A percentile compares a stretch with the other conserved stretches of the same genome.
phyloP scores from a whole-genome alignment of 306 rosid species.

The Astragalus glycyphyllos region DNA sequence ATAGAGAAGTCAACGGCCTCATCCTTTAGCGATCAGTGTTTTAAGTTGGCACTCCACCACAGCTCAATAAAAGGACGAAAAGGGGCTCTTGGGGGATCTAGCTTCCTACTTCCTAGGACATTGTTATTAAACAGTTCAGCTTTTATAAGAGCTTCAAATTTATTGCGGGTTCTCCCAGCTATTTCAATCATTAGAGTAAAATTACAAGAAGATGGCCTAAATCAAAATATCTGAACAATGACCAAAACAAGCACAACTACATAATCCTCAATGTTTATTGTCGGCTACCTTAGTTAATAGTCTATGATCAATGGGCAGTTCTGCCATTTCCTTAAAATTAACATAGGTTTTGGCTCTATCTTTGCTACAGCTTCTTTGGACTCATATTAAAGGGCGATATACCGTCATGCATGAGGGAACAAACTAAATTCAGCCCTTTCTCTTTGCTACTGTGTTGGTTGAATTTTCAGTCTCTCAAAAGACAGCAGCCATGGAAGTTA shows the following conservation, averaged over 20 bases:
- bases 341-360: constrained; percentile 57
- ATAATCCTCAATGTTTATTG: constrained; percentile 21
- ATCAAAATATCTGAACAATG: background rate
- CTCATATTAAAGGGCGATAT: constrained; percentile 49
- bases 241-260: constrained; percentile 28
- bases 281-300: constrained; percentile 34
- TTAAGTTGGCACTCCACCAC: constrained; percentile 50
- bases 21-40: constrained; percentile 40
- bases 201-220: constrained; percentile 8
- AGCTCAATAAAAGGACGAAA: constrained; percentile 44
- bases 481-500: constrained; percentile 56
- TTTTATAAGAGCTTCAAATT: constrained; percentile 26
- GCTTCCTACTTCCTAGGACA: constrained; percentile 11
- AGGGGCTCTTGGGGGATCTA: constrained; percentile 43
- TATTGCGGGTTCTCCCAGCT: constrained; percentile 19
- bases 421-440: constrained; percentile 45
- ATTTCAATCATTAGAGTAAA: constrained; percentile 30
- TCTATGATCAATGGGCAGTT: constrained; percentile 51
- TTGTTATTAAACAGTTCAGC: background rate
- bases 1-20: constrained; percentile 51
- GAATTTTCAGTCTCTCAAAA: constrained; percentile 30
- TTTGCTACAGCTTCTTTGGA: constrained; percentile 49
- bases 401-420: constrained; percentile 39
- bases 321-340: constrained; percentile 51
- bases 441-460: constrained; percentile 25